These are phyloP conservation scores for Coniella lustricola DNA, from an alignment of 2,329 filamentous ascomycete species.

Conservation along the genomic window DNA sequence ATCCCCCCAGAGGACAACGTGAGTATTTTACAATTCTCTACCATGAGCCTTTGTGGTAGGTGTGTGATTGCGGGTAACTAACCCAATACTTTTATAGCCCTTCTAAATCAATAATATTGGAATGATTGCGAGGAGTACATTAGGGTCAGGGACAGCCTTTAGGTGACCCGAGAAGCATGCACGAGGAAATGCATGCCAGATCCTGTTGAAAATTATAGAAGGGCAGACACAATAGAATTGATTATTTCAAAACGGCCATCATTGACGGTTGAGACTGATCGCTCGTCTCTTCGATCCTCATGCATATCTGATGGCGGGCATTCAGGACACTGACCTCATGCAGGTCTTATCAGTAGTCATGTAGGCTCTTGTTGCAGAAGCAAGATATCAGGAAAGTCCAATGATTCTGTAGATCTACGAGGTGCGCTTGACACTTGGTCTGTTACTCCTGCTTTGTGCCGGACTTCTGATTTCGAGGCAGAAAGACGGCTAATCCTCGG, in stretches of 20 bases:
- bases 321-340: too few species aligned
- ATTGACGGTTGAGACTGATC: too few species aligned
- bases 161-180: not conserved
- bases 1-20: conserved; percentile 57
- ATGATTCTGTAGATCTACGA: too few species aligned
- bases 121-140: not conserved
- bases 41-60: too few species aligned
- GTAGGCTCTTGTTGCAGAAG: too few species aligned
- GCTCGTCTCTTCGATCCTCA: too few species aligned
- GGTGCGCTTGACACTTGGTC: too few species aligned
- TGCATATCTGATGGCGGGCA: too few species aligned
- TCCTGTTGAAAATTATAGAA: conserved; percentile 7
- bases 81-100: not conserved
- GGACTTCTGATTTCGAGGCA: too few species aligned
- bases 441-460: too few species aligned
- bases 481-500: not conserved
- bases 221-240: conserved; percentile 10
- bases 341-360: too few species aligned
- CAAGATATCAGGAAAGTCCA: too few species aligned
- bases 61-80: not conserved
- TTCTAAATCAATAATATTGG: not conserved
- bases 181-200: conserved; percentile 21
- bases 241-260: not conserved
- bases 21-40: conserved; percentile 25
- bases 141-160: not conserved